Evolutionary conservation across 2,329 filamentous ascomycete genomes (phyloP), one percentile per base, ranked within the genome.

Genomic region (Fusarium mexicanum): DNA sequence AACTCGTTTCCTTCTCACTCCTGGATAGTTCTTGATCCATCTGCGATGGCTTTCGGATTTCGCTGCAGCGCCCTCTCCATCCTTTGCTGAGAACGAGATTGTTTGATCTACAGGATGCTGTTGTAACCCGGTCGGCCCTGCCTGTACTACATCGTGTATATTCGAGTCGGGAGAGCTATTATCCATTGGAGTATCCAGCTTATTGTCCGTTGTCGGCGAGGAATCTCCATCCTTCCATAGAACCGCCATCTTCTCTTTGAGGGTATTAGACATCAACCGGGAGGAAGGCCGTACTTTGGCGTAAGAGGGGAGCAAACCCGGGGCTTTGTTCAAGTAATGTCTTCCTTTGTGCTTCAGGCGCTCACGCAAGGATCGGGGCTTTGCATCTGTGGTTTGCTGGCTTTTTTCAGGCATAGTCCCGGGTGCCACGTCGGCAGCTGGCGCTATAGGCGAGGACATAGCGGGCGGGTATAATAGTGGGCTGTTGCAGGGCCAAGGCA

Each of bases 311-410:
- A 61, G 29, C 22, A 59, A 26, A 18, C 31, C 37, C 24, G 54
- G 53, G n/a, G 33, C 24, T 29, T 57, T 58, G 10, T 63, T 51
- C 9, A 69, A 44, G 57, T 48, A 71, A 38, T 47, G 61, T 37
- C 9, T 59, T 16, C 67, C 66, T 53, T 57, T 67, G 47, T 74
- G 41, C 13, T 48, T 64, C 31, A 73, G 38, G n/a, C 43, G 62
- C 12, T 40, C 47, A 16, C 55, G n/a, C 4, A 71, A 43, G 33
- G 71, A 73, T 22, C 46, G 67, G 20, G 55, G 14, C 31, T 44
- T 47, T 51, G 31, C 48, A 17, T 37, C 47, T 24, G 59, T 43
- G 47, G n/a, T 61, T 41, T 54, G 47, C 12, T 61, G 59, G 31
- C 38, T 37, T 16, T 44, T 37, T 43, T 43, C 59, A 43, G 59